Evolutionary conservation across 2,329 filamentous ascomycete species (phyloP).

Genomic region (Aspergillus novoparasiticus): DNA sequence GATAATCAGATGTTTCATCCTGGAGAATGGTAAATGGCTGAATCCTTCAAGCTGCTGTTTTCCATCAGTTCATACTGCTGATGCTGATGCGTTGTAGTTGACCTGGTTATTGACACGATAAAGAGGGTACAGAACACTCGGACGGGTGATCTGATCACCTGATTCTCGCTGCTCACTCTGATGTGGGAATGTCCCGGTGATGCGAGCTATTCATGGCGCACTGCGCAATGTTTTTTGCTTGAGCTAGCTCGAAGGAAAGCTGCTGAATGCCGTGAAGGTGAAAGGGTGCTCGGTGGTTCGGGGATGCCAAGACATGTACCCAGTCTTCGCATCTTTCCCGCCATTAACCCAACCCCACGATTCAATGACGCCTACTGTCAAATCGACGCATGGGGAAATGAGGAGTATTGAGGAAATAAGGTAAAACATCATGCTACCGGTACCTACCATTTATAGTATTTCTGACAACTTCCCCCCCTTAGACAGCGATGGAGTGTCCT

Average conservation of each 20-base stretch:
- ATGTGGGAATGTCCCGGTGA: too few relatives aligned
- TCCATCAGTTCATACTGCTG: too few relatives aligned
- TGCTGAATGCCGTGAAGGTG: background rate
- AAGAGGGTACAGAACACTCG: too few relatives aligned
- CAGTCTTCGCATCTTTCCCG: slow-evolving; percentile 4
- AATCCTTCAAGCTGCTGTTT: too few relatives aligned
- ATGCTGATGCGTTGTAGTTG: too few relatives aligned
- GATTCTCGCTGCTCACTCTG: too few relatives aligned
- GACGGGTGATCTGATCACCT: too few relatives aligned
- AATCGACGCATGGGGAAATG: slow-evolving; percentile 44
- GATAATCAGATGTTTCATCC: too few relatives aligned
- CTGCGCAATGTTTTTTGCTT: too few relatives aligned
- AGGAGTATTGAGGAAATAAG: slow-evolving; percentile 58
- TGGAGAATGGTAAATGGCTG: too few relatives aligned
- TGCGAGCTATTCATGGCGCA: too few relatives aligned
- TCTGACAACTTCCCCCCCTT: slow-evolving; percentile 10
- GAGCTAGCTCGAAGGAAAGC: background rate
- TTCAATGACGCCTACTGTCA: background rate
- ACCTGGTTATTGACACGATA: too few relatives aligned
- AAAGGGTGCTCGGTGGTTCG: background rate
- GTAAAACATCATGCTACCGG: slow-evolving; percentile 35
- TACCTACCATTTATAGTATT: background rate
- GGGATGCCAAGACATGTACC: background rate
- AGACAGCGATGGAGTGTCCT: slow-evolving; percentile 71
- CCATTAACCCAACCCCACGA: slow-evolving; percentile 5